Percentiles rank a stretch among this genome's conserved stretches.
phyloP scores from a whole-genome alignment of 2,329 filamentous ascomycete species.

The Pseudogymnoascus pannorum region DNA sequence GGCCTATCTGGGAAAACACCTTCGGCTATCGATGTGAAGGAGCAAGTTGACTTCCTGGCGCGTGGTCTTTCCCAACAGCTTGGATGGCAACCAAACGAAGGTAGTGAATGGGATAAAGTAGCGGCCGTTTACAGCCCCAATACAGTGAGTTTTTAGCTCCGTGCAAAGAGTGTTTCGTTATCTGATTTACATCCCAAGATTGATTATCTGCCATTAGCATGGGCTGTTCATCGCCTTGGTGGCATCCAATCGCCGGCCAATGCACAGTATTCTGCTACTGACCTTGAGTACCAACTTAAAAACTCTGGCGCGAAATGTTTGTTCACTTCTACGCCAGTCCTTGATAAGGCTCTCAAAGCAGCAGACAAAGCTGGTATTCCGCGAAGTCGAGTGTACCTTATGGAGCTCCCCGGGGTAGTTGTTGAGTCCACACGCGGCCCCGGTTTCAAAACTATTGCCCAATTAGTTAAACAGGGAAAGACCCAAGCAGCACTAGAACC shows the following conservation, averaged over 20 bases:
- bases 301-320: slow-evolving; percentile 62
- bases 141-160: slow-evolving; percentile 46
- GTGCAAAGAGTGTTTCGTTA: slow-evolving; percentile 11
- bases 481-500: slow-evolving; percentile 45
- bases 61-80: slow-evolving; percentile 63
- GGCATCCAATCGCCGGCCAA: slow-evolving; percentile 69
- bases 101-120: slow-evolving; percentile 76
- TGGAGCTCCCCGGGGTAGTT: slow-evolving; percentile 55
- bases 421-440: slow-evolving; percentile 40
- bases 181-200: slow-evolving; percentile 40
- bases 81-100: slow-evolving; percentile 61
- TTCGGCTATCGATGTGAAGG: slow-evolving; percentile 53
- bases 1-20: slow-evolving; percentile 65
- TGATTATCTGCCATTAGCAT: slow-evolving; percentile 65
- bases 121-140: slow-evolving; percentile 72
- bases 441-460: slow-evolving; percentile 54
- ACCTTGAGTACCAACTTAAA: slow-evolving; percentile 65
- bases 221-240: slow-evolving; percentile 67
- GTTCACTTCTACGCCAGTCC: slow-evolving; percentile 63
- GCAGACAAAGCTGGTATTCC: slow-evolving; percentile 57
- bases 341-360: slow-evolving; percentile 57
- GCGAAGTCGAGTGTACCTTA: slow-evolving; percentile 57
- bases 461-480: slow-evolving; percentile 56
- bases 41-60: slow-evolving; percentile 60
- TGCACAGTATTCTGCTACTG: slow-evolving; percentile 61